These are phyloP conservation scores for Ogataea trehaloabstinens DNA, from an alignment of 805 yeast genomes.

Conservation along the genomic window DNA sequence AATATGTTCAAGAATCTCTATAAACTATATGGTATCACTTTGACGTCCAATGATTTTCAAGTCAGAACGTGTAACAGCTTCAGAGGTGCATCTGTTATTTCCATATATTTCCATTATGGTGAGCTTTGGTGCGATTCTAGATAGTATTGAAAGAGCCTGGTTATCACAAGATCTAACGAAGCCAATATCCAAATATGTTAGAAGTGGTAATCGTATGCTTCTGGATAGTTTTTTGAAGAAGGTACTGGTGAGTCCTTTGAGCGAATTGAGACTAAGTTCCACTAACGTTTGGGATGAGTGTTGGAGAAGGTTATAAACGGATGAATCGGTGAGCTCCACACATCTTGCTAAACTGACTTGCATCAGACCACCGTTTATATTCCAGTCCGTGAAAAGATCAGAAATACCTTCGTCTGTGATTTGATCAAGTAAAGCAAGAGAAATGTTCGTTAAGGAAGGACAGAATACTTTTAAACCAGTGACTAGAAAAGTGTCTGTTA, in stretches of 20 bases:
- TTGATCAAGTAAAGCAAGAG: conserved; percentile 58
- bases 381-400: conserved; percentile 57
- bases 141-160: conserved; percentile 53
- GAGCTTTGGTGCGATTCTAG: conserved; percentile 59
- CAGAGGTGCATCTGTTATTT: conserved; percentile 60
- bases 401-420: conserved; percentile 68
- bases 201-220: conserved; percentile 47
- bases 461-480: conserved; percentile 63
- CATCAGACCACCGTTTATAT: conserved; percentile 55
- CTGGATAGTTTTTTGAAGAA: conserved; percentile 49
- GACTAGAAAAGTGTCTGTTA: conserved; percentile 61
- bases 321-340: conserved; percentile 58
- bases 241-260: conserved; percentile 52
- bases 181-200: conserved; percentile 72
- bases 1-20: conserved; percentile 34
- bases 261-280: conserved; percentile 70
- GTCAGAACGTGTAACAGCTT: conserved; percentile 50
- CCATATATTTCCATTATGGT: conserved; percentile 79
- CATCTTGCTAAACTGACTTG: conserved; percentile 66
- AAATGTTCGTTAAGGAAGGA: conserved; percentile 52
- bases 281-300: conserved; percentile 68
- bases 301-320: conserved; percentile 54
- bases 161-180: conserved; percentile 79
- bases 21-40: conserved; percentile 50
- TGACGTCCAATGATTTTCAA: conserved; percentile 73